Evolutionary conservation across 2,329 filamentous ascomycete genomes (phyloP).

Genomic region (Colletotrichum magnum): DNA sequence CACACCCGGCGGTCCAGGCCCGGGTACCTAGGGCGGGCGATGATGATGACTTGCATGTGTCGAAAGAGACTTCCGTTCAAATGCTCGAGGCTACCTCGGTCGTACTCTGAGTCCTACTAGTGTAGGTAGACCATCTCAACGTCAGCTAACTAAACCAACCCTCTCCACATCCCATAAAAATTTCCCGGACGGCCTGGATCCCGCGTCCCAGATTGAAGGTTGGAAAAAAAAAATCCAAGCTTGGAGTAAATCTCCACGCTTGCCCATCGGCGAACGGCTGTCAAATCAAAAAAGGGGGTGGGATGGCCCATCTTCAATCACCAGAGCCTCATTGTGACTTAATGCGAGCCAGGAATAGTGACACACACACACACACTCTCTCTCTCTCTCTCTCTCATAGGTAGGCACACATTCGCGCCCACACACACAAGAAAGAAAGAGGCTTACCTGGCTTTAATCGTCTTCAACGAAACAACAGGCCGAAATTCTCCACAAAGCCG

Average conservation of each 20-base stretch:
- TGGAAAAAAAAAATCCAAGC: not conserved
- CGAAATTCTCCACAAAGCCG: constrained; percentile 33
- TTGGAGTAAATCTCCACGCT: constrained; percentile 9
- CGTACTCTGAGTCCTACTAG: not conserved
- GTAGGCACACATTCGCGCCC: too few relatives aligned
- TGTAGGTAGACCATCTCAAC: too few relatives aligned
- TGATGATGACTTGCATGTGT: constrained; percentile 22
- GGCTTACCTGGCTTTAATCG: not conserved
- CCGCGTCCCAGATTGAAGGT: constrained; percentile 13
- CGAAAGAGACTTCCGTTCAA: constrained; percentile 8
- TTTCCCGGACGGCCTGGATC: constrained; percentile 27
- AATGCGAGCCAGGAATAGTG: constrained; percentile 2
- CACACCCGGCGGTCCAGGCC: too few relatives aligned
- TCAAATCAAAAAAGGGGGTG: too few relatives aligned
- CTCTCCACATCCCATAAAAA: not conserved
- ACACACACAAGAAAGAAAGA: not conserved
- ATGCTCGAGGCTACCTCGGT: constrained; percentile 33
- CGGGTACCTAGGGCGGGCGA: too few relatives aligned
- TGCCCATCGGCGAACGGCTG: not conserved
- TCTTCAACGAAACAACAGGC: constrained; percentile 8
- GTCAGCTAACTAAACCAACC: not conserved
- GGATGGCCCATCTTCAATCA: not conserved
- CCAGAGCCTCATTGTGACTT: constrained; percentile 30
- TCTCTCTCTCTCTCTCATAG: too few relatives aligned
- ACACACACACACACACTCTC: not conserved